Evolutionary conservation across 148 eudicot genomes (phyloP).

Genomic region (Rhododendron mucronatum): DNA sequence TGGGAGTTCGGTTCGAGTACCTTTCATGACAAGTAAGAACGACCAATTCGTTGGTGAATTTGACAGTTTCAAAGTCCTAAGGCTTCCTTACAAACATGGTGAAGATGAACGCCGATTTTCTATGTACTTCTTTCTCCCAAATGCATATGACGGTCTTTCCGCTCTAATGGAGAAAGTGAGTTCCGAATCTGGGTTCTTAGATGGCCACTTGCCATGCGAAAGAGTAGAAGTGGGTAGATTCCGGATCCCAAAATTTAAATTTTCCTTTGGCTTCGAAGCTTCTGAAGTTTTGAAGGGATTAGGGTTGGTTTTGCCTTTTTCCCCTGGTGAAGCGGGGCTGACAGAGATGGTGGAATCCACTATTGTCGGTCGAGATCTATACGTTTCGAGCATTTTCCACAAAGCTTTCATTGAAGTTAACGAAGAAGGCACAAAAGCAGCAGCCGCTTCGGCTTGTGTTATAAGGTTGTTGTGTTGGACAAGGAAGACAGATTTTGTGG

Average conservation of each 20-base stretch:
- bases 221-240: constrained; percentile 57
- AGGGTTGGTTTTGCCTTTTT: constrained; percentile 57
- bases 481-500: constrained; percentile 56
- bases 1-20: no score
- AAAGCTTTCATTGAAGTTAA: constrained; percentile 81
- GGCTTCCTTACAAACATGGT: no score
- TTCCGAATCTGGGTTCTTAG: constrained; percentile 52
- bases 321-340: constrained; percentile 33
- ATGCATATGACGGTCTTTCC: no score
- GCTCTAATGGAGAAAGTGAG: constrained; percentile 38
- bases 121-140: no score
- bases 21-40: no score
- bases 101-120: no score
- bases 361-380: constrained; percentile 12
- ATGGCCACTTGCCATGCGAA: constrained; percentile 37
- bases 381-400: constrained; percentile 64
- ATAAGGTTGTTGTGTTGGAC: constrained; percentile 5
- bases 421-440: constrained; percentile 94
- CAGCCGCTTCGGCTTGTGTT: constrained; percentile 60
- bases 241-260: constrained; percentile 62
- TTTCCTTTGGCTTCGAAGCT: constrained; percentile 73
- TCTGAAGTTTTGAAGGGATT: constrained; percentile 53
- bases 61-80: no score
- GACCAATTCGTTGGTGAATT: no score
- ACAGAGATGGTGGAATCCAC: constrained; percentile 68